Percentiles rank a stretch among this genome's conserved stretches.
phyloP scores from a whole-genome alignment of 2,329 filamentous ascomycete genomes.

The Cladosporium sp. region DNA sequence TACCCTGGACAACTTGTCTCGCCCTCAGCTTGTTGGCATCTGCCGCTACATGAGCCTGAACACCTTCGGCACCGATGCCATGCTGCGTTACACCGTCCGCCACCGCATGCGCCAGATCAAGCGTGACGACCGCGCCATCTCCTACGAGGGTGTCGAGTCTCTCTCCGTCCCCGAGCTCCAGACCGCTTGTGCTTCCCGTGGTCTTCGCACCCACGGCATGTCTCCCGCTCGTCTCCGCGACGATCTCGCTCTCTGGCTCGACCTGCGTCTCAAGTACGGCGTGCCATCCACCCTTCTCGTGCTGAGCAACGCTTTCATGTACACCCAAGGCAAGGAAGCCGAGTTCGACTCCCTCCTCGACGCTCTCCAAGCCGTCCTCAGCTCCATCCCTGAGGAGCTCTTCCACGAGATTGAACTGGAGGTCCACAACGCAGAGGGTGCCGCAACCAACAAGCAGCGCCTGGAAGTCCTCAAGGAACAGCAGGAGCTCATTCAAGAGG shows the following conservation, averaged over 20 bases:
- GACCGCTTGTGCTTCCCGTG: constrained; percentile 84
- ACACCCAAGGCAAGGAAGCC: constrained; percentile 76
- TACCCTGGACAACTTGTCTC: constrained; percentile 92
- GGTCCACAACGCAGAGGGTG: constrained; percentile 93
- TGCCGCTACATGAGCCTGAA: constrained; percentile 98
- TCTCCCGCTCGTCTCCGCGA: constrained; percentile 83
- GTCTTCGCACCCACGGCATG: constrained; percentile 87
- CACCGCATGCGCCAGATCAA: constrained; percentile 99
- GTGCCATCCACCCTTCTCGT: constrained; percentile 96
- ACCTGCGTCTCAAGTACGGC: constrained; percentile 85
- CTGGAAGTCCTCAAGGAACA: constrained; percentile 98
- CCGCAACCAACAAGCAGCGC: constrained; percentile 97
- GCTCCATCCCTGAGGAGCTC: constrained; percentile 91
- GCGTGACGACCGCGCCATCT: constrained; percentile 91
- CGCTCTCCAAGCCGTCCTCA: constrained; percentile 84
- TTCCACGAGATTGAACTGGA: constrained; percentile 99
- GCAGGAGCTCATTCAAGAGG: constrained; percentile 94
- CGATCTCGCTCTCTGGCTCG: constrained; percentile 89
- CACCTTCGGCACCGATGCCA: constrained; percentile 94
- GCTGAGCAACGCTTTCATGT: constrained; percentile 96
- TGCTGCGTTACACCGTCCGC: constrained; percentile 94
- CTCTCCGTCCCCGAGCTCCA: constrained; percentile 92
- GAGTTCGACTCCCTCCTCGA: constrained; percentile 89
- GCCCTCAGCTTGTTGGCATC: constrained; percentile 94
- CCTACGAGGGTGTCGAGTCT: constrained; percentile 86